These are phyloP conservation scores for Chalara sp. DNA, from an alignment of 2,329 filamentous ascomycete species.

Conservation along the genomic window DNA sequence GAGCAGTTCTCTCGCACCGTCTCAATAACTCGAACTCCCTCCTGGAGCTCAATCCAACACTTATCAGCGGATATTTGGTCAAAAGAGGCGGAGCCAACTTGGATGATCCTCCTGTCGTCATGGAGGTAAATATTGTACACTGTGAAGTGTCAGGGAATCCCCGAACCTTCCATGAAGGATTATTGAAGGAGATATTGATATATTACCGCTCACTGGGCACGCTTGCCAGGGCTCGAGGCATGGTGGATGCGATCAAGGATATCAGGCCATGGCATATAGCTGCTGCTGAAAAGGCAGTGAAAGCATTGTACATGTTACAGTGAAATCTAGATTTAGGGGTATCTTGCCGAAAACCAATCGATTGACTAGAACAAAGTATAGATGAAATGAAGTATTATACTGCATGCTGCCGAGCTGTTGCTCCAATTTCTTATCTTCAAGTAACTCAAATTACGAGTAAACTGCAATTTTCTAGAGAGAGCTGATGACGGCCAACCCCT, in stretches of 20 bases:
- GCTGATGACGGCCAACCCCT: too few relatives aligned
- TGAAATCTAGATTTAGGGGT: conserved; percentile 26
- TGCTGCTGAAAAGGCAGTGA: conserved; percentile 61
- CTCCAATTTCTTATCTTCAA: too few relatives aligned
- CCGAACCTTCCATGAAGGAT: conserved; percentile 44
- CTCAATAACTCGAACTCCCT: conserved; percentile 52
- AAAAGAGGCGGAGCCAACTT: conserved; percentile 50
- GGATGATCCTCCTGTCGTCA: conserved; percentile 52
- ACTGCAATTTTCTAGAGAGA: too few relatives aligned
- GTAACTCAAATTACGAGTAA: too few relatives aligned
- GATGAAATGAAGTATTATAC: too few relatives aligned
- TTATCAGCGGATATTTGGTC: conserved; percentile 59
- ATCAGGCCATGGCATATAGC: conserved; percentile 74
- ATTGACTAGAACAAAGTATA: too few relatives aligned
- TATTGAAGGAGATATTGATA: conserved; percentile 63
- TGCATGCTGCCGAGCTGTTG: too few relatives aligned
- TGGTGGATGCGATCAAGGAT: conserved; percentile 51
- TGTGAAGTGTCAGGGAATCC: conserved; percentile 31
- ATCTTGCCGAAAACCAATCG: too few relatives aligned
- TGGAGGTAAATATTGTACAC: conserved; percentile 62
- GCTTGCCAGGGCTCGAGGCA: conserved; percentile 59
- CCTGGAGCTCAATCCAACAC: conserved; percentile 47
- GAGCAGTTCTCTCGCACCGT: conserved; percentile 61
- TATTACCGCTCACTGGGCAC: conserved; percentile 64
- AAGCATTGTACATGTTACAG: conserved; percentile 52